A percentile compares a stretch with the other conserved stretches of the same genome.
Conservation (phyloP, 495 filamentous ascomycete species). For the Penicillium cataractarum region DNA sequence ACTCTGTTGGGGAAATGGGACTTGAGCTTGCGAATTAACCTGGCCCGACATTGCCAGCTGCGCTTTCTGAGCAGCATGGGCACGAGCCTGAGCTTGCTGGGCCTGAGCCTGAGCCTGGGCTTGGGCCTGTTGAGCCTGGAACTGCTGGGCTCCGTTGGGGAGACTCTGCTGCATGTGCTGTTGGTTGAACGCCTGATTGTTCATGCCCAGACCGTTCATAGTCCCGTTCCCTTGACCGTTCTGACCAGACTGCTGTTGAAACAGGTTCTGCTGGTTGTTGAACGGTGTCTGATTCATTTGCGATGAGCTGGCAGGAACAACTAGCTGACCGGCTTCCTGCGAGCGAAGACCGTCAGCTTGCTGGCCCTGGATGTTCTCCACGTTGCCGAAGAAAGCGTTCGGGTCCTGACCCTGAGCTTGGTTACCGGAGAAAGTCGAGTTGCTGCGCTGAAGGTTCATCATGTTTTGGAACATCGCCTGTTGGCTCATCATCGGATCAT, state of each 20-base stretch:
- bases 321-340: conserved; percentile 67
- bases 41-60: conserved; percentile 51
- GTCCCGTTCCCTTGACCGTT: conserved; percentile 43
- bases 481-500: conserved; percentile 46
- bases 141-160: conserved; percentile 44
- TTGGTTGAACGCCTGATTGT: conserved; percentile 45
- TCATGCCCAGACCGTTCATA: conserved; percentile 42
- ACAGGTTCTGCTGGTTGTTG: conserved; percentile 42
- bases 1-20: conserved; percentile 52
- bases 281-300: conserved; percentile 49
- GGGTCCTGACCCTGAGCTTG: conserved; percentile 49
- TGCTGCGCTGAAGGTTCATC: conserved; percentile 50
- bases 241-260: conserved; percentile 39
- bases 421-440: conserved; percentile 40
- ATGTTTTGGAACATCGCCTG: conserved; percentile 49
- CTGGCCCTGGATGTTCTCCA: conserved; percentile 61
- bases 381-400: conserved; percentile 51
- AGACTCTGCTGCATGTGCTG: conserved; percentile 46
- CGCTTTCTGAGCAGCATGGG: conserved; percentile 52
- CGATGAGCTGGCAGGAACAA: conserved; percentile 66
- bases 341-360: conserved; percentile 64
- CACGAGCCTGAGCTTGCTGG: conserved; percentile 46
- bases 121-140: conserved; percentile 32
- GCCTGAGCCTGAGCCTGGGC: conserved; percentile 41
- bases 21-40: conserved; percentile 37